Evolutionary conservation across 1,139 yeast species (phyloP).

Genomic region (Hanseniaspora sp.): DNA sequence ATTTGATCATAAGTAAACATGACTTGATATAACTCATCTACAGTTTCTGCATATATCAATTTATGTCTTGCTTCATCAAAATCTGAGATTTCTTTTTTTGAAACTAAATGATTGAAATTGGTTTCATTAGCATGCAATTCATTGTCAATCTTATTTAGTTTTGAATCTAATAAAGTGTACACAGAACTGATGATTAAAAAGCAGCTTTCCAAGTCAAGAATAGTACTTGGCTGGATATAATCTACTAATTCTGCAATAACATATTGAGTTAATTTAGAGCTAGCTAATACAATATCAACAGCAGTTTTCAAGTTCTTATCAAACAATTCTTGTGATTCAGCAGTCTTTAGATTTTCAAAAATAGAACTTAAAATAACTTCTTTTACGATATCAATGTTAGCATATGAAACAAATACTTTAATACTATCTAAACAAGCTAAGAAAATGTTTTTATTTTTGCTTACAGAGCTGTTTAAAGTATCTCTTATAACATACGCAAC

Average conservation of each 20-base stretch:
- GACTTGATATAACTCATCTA: slow-evolving; percentile 19
- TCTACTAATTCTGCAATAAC: slow-evolving; percentile 21
- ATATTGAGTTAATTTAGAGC: slow-evolving; percentile 28
- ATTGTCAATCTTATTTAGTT: slow-evolving; percentile 17
- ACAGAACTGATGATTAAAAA: slow-evolving; percentile 26
- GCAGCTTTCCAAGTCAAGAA: slow-evolving; percentile 22
- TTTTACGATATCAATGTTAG: slow-evolving; percentile 35
- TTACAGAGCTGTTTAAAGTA: slow-evolving; percentile 35
- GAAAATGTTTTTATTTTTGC: slow-evolving; percentile 30
- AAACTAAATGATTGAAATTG: not conserved
- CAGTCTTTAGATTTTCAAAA: slow-evolving; percentile 36
- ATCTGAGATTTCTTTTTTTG: slow-evolving; percentile 16
- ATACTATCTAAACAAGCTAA: slow-evolving; percentile 43
- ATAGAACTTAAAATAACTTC: slow-evolving; percentile 53
- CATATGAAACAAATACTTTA: slow-evolving; percentile 33
- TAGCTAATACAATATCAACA: slow-evolving; percentile 33
- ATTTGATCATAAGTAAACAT: slow-evolving; percentile 18
- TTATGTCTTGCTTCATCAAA: slow-evolving; percentile 22
- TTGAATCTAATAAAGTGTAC: slow-evolving; percentile 25
- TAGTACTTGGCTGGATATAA: slow-evolving; percentile 20
- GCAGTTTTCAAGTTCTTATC: slow-evolving; percentile 33
- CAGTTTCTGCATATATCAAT: slow-evolving; percentile 1
- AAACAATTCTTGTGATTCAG: slow-evolving; percentile 31
- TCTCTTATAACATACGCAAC: slow-evolving; percentile 60
- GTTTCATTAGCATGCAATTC: slow-evolving; percentile 13